A percentile compares a stretch with the other conserved stretches of the same genome.
phyloP scores from a whole-genome alignment of 1,139 yeast genomes.

The Spathaspora sp. region DNA sequence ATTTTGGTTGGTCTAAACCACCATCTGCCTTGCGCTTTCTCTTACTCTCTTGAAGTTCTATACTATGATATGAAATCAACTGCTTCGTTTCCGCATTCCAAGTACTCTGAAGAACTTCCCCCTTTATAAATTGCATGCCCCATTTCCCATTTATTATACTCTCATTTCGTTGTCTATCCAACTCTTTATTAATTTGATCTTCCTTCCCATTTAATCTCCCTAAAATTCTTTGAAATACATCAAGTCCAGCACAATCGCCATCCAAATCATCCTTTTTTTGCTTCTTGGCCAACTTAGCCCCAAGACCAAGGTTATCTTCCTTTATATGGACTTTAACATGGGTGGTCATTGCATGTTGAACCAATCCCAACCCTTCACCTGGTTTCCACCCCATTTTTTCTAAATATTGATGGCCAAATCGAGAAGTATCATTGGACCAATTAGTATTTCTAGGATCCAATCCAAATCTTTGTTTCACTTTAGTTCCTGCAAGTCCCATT shows the following conservation, averaged over 20 bases:
- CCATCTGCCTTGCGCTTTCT: constrained; percentile 13
- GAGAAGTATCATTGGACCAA: constrained; percentile 84
- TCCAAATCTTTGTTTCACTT: constrained; percentile 83
- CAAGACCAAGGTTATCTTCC: constrained; percentile 82
- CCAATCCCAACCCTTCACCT: constrained; percentile 83
- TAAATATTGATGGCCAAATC: constrained; percentile 88
- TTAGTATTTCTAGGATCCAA: constrained; percentile 89
- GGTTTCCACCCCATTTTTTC: constrained; percentile 88
- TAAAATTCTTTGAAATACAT: constrained; percentile 85
- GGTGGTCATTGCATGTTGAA: constrained; percentile 61
- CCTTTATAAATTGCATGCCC: constrained; percentile 85
- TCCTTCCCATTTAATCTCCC: constrained; percentile 85
- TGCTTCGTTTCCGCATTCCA: constrained; percentile 67
- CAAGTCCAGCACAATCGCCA: constrained; percentile 88
- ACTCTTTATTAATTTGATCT: constrained; percentile 53
- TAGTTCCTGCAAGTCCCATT: constrained; percentile 91
- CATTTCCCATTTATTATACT: constrained; percentile 73
- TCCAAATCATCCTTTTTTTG: constrained; percentile 57
- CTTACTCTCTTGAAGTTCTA: constrained; percentile 12
- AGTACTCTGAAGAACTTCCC: constrained; percentile 80
- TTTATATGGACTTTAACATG: constrained; percentile 83
- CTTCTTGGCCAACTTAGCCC: constrained; percentile 68
- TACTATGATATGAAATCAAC: constrained; percentile 21
- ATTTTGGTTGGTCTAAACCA: constrained; percentile 13
- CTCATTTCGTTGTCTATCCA: constrained; percentile 66